Conservation (phyloP, 495 filamentous ascomycete species). For the Hyaloscypha variabilis region DNA sequence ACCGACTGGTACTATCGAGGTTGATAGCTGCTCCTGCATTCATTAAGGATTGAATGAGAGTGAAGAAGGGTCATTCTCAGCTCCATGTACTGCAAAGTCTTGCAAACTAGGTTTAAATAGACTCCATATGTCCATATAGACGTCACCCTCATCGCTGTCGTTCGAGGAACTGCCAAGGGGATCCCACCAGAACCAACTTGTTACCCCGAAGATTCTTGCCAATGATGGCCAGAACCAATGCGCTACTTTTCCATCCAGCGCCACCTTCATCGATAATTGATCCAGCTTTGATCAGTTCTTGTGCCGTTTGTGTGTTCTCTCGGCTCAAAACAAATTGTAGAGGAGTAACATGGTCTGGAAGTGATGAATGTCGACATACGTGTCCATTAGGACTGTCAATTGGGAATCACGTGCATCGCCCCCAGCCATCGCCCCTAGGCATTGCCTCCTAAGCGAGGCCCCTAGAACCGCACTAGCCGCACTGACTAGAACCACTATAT, state of each 20-base stretch:
- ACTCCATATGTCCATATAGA: background rate
- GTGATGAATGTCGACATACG: background rate
- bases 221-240: slow-evolving; percentile 10
- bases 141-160: background rate
- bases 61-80: background rate
- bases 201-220: background rate
- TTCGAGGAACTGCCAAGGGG: background rate
- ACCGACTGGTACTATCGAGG: background rate
- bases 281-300: slow-evolving; percentile 11
- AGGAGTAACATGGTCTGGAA: slow-evolving; percentile 3
- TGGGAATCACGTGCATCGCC: too few species aligned
- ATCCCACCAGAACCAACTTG: background rate
- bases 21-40: slow-evolving; percentile 7
- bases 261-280: slow-evolving; percentile 1
- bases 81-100: background rate
- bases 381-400: background rate
- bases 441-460: too few species aligned
- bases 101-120: background rate
- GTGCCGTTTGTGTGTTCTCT: background rate
- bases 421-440: too few species aligned
- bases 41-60: background rate
- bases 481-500: too few species aligned
- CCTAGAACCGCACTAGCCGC: too few species aligned
- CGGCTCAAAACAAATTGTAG: slow-evolving; percentile 3
- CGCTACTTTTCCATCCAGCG: slow-evolving; percentile 12